Percentiles rank a stretch among this genome's conserved stretches.
These are phyloP conservation scores for Phytophthora fragariaefolia DNA, from an alignment of 352 stramenopile genomes.

Conservation along the genomic window DNA sequence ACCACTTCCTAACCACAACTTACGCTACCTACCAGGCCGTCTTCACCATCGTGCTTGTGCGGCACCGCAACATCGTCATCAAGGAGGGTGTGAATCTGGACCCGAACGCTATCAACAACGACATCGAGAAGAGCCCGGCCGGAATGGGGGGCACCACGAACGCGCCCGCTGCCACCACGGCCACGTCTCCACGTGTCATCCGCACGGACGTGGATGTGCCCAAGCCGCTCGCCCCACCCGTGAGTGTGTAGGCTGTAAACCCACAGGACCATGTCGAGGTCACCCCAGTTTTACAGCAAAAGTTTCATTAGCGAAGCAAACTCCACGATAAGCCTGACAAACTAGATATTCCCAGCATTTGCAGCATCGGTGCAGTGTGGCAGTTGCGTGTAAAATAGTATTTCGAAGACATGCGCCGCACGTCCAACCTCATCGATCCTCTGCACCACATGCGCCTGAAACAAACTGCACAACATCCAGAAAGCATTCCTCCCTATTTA, in stretches of 20 bases:
- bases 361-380: too few species aligned
- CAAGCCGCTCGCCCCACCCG: slow-evolving; percentile 64
- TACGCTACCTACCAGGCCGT: slow-evolving; percentile 36
- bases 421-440: too few species aligned
- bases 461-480: too few species aligned
- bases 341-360: too few species aligned
- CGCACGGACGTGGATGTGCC: slow-evolving; percentile 66
- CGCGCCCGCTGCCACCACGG: slow-evolving; percentile 23
- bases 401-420: too few species aligned
- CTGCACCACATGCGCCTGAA: too few species aligned
- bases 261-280: not conserved
- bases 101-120: slow-evolving; percentile 37
- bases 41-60: slow-evolving; percentile 74
- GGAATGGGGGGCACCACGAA: slow-evolving; percentile 30
- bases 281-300: not conserved
- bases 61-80: slow-evolving; percentile 85
- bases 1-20: not conserved
- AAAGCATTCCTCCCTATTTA: too few species aligned
- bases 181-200: slow-evolving; percentile 69
- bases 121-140: slow-evolving; percentile 61
- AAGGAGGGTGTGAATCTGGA: slow-evolving; percentile 67
- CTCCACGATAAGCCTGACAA: not conserved
- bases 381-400: too few species aligned
- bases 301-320: not conserved
- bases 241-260: slow-evolving; percentile 62